Evolutionary conservation across 139 green algal species (phyloP).

Genomic region (Tetradesmus lagerheimii): DNA sequence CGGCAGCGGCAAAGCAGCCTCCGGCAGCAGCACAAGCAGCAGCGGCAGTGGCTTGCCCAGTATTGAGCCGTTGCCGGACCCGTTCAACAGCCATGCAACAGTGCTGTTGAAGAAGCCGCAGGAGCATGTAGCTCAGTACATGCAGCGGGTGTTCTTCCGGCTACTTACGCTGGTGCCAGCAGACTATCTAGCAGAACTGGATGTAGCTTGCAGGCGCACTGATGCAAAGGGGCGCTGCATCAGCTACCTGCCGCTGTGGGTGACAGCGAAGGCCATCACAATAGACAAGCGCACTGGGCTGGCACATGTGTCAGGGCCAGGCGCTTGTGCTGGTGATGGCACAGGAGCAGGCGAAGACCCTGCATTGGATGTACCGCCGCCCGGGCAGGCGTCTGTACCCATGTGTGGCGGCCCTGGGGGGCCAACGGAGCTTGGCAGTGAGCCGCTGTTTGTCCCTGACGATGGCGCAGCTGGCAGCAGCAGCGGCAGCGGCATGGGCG

Average conservation of each 20-base stretch:
- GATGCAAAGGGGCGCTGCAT: constrained; percentile 31
- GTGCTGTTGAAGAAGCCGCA: constrained; percentile 31
- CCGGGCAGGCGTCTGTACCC: neutral
- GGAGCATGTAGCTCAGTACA: constrained; percentile 44
- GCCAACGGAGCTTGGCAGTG: neutral
- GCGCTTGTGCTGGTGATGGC: neutral
- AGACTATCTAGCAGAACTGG: constrained; percentile 44
- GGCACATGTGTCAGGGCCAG: constrained; percentile 34
- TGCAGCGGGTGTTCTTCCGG: constrained; percentile 49
- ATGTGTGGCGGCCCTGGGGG: neutral
- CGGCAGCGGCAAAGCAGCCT: neutral
- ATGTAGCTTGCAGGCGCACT: constrained; percentile 24
- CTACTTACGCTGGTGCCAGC: constrained; percentile 42
- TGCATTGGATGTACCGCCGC: neutral
- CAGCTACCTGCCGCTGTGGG: constrained; percentile 45
- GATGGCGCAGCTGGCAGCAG: neutral
- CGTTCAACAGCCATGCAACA: constrained; percentile 27
- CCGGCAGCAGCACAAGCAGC: neutral
- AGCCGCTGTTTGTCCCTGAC: constrained; percentile 17
- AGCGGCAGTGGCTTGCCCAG: neutral
- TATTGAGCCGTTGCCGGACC: constrained; percentile 7
- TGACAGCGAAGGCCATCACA: constrained; percentile 43
- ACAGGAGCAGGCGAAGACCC: neutral
- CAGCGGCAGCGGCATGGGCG: neutral
- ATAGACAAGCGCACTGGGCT: constrained; percentile 39